A percentile compares a stretch with the other conserved stretches of the same genome.
These are phyloP conservation scores for Diaporthe aspalathi DNA, from an alignment of 2,329 filamentous ascomycete genomes.

Conservation along the genomic window DNA sequence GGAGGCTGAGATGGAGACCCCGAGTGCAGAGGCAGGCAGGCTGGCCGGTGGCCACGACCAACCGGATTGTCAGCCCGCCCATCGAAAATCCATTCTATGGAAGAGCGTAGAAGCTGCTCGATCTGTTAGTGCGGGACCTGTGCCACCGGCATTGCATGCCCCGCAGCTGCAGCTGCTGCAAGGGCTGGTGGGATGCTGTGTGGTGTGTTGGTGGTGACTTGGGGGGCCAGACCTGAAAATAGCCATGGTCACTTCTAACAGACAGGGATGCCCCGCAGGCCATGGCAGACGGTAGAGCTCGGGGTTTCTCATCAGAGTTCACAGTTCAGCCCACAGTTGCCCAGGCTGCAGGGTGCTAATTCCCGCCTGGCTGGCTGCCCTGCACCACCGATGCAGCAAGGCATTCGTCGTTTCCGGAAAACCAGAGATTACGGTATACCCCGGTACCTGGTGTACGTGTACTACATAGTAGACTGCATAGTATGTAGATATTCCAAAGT, in stretches of 20 bases:
- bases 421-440: background rate
- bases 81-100: slow-evolving; percentile 35
- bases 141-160: background rate
- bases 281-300: background rate
- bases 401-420: slow-evolving; percentile 24
- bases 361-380: slow-evolving; percentile 20
- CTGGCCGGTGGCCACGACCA: slow-evolving; percentile 12
- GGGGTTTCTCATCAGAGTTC: slow-evolving; percentile 17
- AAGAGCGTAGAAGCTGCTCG: slow-evolving; percentile 38
- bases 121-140: slow-evolving; percentile 34
- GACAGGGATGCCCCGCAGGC: slow-evolving; percentile 36
- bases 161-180: too few species aligned
- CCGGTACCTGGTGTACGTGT: background rate
- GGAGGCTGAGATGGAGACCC: slow-evolving; percentile 36
- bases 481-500: too few species aligned
- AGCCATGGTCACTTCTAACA: slow-evolving; percentile 3
- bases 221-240: slow-evolving; percentile 1
- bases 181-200: too few species aligned
- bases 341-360: slow-evolving; percentile 21
- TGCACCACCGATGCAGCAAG: background rate
- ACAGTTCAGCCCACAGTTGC: too few species aligned
- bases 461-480: too few species aligned
- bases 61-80: slow-evolving; percentile 34
- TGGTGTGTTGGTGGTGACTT: too few species aligned
- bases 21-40: slow-evolving; percentile 29